Percentiles rank a stretch among this genome's conserved stretches.
Conservation (phyloP, 2,329 filamentous ascomycete species). For the Graphilbum fragrans region DNA sequence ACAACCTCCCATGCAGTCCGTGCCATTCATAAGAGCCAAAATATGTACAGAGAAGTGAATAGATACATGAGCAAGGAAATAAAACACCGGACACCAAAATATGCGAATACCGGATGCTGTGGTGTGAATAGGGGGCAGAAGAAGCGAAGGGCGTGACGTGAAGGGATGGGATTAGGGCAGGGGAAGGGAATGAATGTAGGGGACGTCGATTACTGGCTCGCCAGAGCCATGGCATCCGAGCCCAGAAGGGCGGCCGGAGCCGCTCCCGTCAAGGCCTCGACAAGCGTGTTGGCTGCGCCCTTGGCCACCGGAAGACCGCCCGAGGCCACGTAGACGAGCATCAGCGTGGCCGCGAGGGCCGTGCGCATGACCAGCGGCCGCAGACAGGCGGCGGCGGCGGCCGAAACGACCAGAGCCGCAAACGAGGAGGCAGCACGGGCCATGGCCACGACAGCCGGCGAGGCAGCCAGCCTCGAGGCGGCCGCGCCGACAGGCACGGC, state of each 20-base stretch:
- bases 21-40: too few relatives aligned
- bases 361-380: conserved; percentile 8
- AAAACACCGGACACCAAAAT: too few relatives aligned
- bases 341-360: conserved; percentile 2
- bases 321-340: conserved; percentile 1
- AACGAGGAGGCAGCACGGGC: conserved; percentile 2
- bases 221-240: too few relatives aligned
- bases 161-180: not conserved
- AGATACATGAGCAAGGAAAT: too few relatives aligned
- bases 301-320: not conserved
- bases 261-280: too few relatives aligned
- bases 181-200: not conserved
- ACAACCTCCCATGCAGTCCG: too few relatives aligned
- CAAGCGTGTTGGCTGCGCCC: too few relatives aligned
- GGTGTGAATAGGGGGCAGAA: not conserved
- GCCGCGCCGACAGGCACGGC: conserved; percentile 7
- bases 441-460: conserved; percentile 3
- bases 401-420: conserved; percentile 2
- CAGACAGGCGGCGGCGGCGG: conserved; percentile 4
- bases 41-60: too few relatives aligned
- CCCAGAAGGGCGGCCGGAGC: too few relatives aligned
- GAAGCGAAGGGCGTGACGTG: not conserved
- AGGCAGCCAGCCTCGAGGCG: conserved; percentile 1
- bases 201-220: not conserved
- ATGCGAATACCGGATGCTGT: too few relatives aligned